phyloP scores from a whole-genome alignment of 2,329 filamentous ascomycete species.

The Scedosporium aurantiacum region DNA sequence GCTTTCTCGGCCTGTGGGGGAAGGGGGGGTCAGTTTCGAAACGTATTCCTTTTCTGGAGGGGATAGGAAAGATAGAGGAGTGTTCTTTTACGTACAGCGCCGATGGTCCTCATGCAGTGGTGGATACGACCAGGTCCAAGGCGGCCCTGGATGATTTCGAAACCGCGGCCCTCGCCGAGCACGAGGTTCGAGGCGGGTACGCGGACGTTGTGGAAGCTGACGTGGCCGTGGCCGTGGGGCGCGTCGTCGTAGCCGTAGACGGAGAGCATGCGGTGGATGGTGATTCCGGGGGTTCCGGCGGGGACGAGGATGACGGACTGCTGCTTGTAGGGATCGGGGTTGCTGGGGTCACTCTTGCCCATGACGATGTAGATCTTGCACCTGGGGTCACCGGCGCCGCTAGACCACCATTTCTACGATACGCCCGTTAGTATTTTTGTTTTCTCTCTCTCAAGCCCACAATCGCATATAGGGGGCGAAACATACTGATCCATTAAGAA shows the following conservation, averaged over 20 bases:
- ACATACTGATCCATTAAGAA: conserved; percentile 74
- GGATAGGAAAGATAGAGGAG: conserved; percentile 9
- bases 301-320: conserved; percentile 91
- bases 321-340: conserved; percentile 72
- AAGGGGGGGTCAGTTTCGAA: too few species aligned
- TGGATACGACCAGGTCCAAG: conserved; percentile 94
- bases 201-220: conserved; percentile 80
- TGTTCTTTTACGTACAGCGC: conserved; percentile 44
- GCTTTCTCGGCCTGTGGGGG: conserved; percentile 67
- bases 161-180: conserved; percentile 84
- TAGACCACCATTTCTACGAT: conserved; percentile 94
- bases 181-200: conserved; percentile 78
- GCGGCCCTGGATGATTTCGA: conserved; percentile 96
- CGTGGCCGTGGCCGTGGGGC: conserved; percentile 94
- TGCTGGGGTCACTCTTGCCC: conserved; percentile 75
- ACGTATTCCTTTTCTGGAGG: too few species aligned
- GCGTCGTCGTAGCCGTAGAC: conserved; percentile 97
- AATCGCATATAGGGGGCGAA: background rate
- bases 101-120: conserved; percentile 93
- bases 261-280: conserved; percentile 83
- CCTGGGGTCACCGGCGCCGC: conserved; percentile 82
- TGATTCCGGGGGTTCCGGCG: conserved; percentile 69
- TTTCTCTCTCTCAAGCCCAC: background rate
- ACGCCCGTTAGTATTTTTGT: conserved; percentile 5
- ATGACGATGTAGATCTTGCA: conserved; percentile 94